Evolutionary conservation across 139 green algal species (phyloP), one percentile per base, ranked within the genome.

Genomic region (Micractinium sp.): DNA sequence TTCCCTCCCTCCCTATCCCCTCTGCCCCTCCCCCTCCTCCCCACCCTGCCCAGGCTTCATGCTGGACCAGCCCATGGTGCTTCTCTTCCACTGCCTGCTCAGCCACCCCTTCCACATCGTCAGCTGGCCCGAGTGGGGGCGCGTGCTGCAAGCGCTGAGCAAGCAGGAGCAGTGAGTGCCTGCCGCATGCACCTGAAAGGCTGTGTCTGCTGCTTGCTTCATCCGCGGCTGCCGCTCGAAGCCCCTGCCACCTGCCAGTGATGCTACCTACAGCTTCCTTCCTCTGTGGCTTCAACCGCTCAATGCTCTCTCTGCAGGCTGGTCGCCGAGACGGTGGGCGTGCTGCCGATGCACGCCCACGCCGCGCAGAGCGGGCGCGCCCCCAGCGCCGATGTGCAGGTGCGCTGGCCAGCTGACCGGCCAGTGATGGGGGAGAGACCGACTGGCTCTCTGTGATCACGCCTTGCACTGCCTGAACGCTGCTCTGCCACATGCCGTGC

Each of bases 61-160:
- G 41, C 89, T 94, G 87, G 91, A 86, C 15, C 63, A 75, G 53
- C 73, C 86, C 5, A 67, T 92, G 80, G 90, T 93, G 36, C 73
- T 91, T 56, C 56, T 94, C 35, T 90, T 84, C 76, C 80, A 88
- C 76, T 69, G 88, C 81, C 75, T 93, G 39, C 63, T 89, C 41
- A 85, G 90, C 5, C 82, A 89, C n/a, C 85, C 90, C 31, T 89
- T 93, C 63, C 66, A 84, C 13, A 87, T 94, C 7, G 36, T 18
- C 61, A 82, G 85, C 87, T 95, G 93, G 93, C 20, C 60, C 4
- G 53, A 53, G 12, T 95, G 92, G 91, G 82, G 73, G 3, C n/a
- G 25, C n/a, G 9, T 90, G 77, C 83, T 93, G 16, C 22, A 71
- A 19, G 47, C 19, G 15, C 53, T 90, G 36, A 84, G 39, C 83